Evolutionary conservation across 495 filamentous ascomycete genomes (phyloP), one percentile per base, ranked within the genome.

Genomic region (Penicillium flavigenum): DNA sequence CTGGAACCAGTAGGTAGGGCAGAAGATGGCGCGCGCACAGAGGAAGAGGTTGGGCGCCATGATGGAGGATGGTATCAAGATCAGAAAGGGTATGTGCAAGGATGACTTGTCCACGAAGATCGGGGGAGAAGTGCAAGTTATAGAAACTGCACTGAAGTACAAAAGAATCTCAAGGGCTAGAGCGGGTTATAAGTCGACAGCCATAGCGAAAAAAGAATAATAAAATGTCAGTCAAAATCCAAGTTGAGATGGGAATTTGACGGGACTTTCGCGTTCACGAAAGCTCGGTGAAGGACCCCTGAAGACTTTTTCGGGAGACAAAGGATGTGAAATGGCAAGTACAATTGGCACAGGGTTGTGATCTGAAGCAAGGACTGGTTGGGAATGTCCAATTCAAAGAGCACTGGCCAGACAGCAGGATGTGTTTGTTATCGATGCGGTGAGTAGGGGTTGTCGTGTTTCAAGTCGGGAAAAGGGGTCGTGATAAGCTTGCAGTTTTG

Each of bases 31-130:
- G 32, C 76, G 72, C 17, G 76, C 57, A 49, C 76, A 79, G 56
- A 79, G 59, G 56, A 77, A 79, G 38, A 76, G 71, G 61, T 79
- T 79, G 61, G 76, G 76, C 14, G 76, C 71, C 76, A 79, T 79
- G 53, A 19, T 59, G 44, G 48, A 59, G 16, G 48, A 36, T 57
- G 47, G 52, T 51, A 27, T 52, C 22, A 38, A 39, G 51, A 16
- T 14, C 16, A n/a, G 7, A 51, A 36, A 24, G 20, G 22, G 22
- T 49, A 44, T 32, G 34, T 42, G 36, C 26, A 27, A 49, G 20
- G 10, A 32, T 20, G 34, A 58, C 41, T 61, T 39, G 51, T 49
- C 24, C 49, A 42, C 45, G 44, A 41, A 55, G 55, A 47, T 62
- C 49, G 46, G 46, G 45, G 31, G 52, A 38, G 43, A 36, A 43